Evolutionary conservation across 768 basidiomycete genomes (phyloP), one percentile per base, ranked within the genome.

Genomic region (Russula sp.): DNA sequence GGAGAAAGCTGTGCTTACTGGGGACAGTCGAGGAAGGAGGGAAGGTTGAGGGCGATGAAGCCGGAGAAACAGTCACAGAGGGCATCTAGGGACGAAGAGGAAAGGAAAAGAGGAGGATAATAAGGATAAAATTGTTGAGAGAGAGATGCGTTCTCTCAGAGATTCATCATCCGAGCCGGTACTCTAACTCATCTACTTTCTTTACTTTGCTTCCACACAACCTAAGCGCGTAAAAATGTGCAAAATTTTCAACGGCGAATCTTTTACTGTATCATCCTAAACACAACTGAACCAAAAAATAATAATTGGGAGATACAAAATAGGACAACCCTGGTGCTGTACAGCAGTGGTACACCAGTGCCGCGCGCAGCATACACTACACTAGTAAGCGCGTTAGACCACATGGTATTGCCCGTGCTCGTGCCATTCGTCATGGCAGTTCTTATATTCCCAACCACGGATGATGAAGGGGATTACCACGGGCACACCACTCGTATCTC

Each of bases 31-130:
- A 64, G 53, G 69, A 62, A 20, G 75, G 69, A 38, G 75, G 70
- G 38, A 71, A 72, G 63, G 65, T 54, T 24, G 67, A 65, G 58
- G 71, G 71, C 62, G 76, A 72, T 57, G 79, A 68, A 57, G 82
- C 76, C 69, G 72, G 77, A 68, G 80, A 72, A 26, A 80, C 73
- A 30, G 74, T 69, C 48, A 81, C 74, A 55, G 74, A 77, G 69
- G 80, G 80, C 80, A 81, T 81, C 59, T 48, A 16, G 14, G 16
- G 49, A 59, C 8, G 34, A 10, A 18, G 53, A 38, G 34, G 24
- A 54, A 26, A 26, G 34, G 22, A 55, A 28, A 28, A 48, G 55
- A 36, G n/a, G 38, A 53, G 5, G 49, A 57, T 57, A 68, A 66
- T 68, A 66, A 66, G 53, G 61, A 67, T 66, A 67, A 61, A 24